Conservation (phyloP, 2,329 filamentous ascomycete species). For the Verticillium nubilum region DNA sequence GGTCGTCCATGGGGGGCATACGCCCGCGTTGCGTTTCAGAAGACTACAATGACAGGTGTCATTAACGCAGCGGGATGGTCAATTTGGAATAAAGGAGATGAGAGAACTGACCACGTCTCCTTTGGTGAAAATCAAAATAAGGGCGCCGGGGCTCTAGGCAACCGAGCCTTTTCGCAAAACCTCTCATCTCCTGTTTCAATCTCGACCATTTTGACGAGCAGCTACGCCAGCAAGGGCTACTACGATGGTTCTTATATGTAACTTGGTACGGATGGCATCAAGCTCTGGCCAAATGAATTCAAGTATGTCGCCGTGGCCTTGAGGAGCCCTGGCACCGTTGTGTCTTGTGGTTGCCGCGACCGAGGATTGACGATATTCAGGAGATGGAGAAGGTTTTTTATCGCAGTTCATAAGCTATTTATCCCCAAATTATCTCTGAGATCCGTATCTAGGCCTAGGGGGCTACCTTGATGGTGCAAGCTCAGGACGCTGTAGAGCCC, state of each 20-base stretch:
- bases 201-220: slow-evolving; percentile 18
- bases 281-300: too few relatives aligned
- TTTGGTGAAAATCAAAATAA: slow-evolving; percentile 57
- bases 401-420: too few relatives aligned
- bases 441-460: too few relatives aligned
- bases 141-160: slow-evolving; percentile 48
- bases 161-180: slow-evolving; percentile 38
- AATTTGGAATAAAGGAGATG: slow-evolving; percentile 43
- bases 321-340: too few relatives aligned
- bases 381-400: too few relatives aligned
- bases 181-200: slow-evolving; percentile 28
- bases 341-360: too few relatives aligned
- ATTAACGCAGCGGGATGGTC: slow-evolving; percentile 56
- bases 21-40: slow-evolving; percentile 42
- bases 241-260: slow-evolving; percentile 22
- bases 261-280: too few relatives aligned
- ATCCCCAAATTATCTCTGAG: too few relatives aligned
- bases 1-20: slow-evolving; percentile 43
- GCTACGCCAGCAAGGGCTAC: slow-evolving; percentile 17
- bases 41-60: slow-evolving; percentile 44
- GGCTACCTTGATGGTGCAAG: too few relatives aligned
- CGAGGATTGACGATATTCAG: too few relatives aligned
- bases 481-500: too few relatives aligned
- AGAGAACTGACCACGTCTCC: slow-evolving; percentile 44
- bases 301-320: too few relatives aligned